Conservation (phyloP, 805 yeast genomes). For the Hanseniaspora mollemarum region DNA sequence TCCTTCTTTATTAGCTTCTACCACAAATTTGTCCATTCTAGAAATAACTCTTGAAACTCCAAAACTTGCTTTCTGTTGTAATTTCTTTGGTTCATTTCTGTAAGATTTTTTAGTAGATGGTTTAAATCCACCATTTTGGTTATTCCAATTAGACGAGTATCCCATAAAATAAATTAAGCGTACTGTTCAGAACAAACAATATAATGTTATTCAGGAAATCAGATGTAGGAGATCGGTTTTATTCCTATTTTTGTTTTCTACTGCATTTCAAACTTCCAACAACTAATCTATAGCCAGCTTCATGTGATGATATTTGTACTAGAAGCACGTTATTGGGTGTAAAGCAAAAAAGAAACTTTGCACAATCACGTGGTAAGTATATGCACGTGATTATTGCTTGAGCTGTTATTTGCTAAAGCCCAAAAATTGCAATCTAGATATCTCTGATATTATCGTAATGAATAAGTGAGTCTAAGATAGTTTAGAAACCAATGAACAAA, state of each 20-base stretch:
- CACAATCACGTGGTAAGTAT: no score
- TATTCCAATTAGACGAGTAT: constrained; percentile 21
- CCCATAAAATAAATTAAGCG: not conserved
- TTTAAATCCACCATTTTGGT: constrained; percentile 18
- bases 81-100: not conserved
- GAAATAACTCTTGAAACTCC: not conserved
- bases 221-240: not conserved
- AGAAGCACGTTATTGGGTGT: no score
- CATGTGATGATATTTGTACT: no score
- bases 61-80: not conserved
- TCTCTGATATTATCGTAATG: no score
- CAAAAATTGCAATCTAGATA: no score
- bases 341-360: no score
- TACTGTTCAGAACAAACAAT: not conserved
- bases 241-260: not conserved
- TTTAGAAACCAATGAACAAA: no score
- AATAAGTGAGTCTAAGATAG: no score
- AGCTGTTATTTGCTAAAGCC: no score
- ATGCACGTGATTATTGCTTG: no score
- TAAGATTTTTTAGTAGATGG: not conserved
- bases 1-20: not conserved
- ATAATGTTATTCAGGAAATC: not conserved
- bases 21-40: not conserved
- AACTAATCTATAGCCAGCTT: no score
- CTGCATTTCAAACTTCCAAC: not conserved